These are phyloP conservation scores for Vigna radiata DNA, from an alignment of 306 rosid genomes.

Conservation along the genomic window DNA sequence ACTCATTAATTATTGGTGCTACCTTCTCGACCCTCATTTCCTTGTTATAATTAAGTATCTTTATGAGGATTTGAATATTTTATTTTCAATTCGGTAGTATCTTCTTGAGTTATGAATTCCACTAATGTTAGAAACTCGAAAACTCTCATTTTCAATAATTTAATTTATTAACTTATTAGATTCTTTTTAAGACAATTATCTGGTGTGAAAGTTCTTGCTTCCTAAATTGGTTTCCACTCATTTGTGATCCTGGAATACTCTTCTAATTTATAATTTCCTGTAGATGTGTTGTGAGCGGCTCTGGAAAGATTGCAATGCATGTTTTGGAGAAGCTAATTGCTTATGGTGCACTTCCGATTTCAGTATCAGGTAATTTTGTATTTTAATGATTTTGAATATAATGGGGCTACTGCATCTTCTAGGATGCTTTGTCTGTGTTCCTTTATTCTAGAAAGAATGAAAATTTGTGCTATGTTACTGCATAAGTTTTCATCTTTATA, in stretches of 20 bases:
- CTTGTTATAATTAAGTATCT: constrained; percentile 34
- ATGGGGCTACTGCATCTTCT: constrained; percentile 41
- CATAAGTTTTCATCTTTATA: constrained; percentile 34
- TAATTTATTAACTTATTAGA: not conserved
- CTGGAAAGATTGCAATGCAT: constrained; percentile 99
- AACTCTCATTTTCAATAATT: constrained; percentile 8
- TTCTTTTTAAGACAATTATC: constrained; percentile 30
- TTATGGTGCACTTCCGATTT: constrained; percentile 90
- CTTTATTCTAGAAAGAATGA: constrained; percentile 11
- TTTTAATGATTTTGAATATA: constrained; percentile 9
- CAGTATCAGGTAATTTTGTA: constrained; percentile 78
- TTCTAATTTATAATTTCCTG: constrained; percentile 44
- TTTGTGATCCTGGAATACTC: constrained; percentile 37
- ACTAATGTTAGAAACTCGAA: constrained; percentile 15
- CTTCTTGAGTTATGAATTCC: constrained; percentile 4
- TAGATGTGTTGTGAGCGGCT: constrained; percentile 94
- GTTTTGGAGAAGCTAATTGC: constrained; percentile 97
- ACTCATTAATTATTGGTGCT: constrained; percentile 17
- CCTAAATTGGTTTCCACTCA: constrained; percentile 24
- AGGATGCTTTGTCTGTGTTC: constrained; percentile 25
- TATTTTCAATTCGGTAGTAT: not conserved
- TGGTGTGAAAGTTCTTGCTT: constrained; percentile 31
- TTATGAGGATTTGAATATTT: constrained; percentile 32
- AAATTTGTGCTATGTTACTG: constrained; percentile 12
- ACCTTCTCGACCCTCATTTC: constrained; percentile 29